Evolutionary conservation across 2,329 filamentous ascomycete species (phyloP).

Genomic region (Zymoseptoria tritici): DNA sequence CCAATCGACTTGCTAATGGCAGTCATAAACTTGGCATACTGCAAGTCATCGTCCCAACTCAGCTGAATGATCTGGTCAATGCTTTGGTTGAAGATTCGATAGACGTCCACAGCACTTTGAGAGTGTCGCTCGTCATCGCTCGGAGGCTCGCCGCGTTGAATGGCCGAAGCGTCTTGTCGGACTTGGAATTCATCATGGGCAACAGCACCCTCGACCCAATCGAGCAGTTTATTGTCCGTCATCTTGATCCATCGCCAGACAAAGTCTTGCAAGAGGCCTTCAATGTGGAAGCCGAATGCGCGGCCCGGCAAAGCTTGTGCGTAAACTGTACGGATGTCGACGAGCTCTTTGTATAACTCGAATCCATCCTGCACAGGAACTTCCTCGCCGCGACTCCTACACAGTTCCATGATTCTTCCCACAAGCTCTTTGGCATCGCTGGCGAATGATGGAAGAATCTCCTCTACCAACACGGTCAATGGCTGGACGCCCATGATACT

Average conservation of each 20-base stretch:
- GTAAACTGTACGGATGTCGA: constrained; percentile 77
- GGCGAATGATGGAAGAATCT: constrained; percentile 83
- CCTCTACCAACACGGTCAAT: constrained; percentile 66
- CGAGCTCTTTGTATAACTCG: constrained; percentile 81
- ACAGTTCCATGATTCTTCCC: constrained; percentile 66
- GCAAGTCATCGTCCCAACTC: constrained; percentile 87
- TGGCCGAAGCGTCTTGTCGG: constrained; percentile 55
- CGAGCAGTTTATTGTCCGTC: constrained; percentile 70
- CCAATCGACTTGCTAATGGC: constrained; percentile 79
- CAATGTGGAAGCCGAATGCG: constrained; percentile 80
- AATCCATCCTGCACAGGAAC: constrained; percentile 89
- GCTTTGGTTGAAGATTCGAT: constrained; percentile 86
- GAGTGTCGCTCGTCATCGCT: constrained; percentile 83
- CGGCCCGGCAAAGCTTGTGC: constrained; percentile 61
- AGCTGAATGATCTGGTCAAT: constrained; percentile 79
- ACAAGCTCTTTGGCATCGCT: constrained; percentile 82
- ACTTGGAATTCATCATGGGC: constrained; percentile 83
- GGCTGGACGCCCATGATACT: constrained; percentile 73
- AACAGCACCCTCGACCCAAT: constrained; percentile 83
- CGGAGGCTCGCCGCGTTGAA: constrained; percentile 42
- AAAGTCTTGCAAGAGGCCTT: constrained; percentile 78
- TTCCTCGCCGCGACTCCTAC: constrained; percentile 62
- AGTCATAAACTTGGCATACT: constrained; percentile 97
- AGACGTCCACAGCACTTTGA: constrained; percentile 86
- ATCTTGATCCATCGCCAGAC: constrained; percentile 91